Conservation (phyloP, 768 basidiomycete species). For the Baorangia bicolor region DNA sequence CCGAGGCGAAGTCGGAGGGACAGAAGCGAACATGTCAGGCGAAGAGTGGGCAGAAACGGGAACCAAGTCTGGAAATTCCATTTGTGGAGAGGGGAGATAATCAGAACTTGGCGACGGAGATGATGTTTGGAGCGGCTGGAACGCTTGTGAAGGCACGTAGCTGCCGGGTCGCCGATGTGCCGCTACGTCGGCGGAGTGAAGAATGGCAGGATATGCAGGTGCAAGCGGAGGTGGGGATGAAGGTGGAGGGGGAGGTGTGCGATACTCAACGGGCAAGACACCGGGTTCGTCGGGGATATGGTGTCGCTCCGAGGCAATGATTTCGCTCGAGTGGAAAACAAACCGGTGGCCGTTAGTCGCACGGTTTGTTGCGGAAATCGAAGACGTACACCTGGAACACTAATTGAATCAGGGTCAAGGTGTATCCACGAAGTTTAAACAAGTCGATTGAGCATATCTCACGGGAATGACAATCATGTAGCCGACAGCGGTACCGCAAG, state of each 20-base stretch:
- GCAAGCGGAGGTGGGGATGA: constrained; percentile 33
- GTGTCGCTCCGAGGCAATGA: constrained; percentile 59
- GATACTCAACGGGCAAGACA: constrained; percentile 46
- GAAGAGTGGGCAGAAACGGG: constrained; percentile 26
- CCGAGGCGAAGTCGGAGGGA: constrained; percentile 21
- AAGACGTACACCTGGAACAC: constrained; percentile 74
- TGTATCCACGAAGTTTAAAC: constrained; percentile 5
- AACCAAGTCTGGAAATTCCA: constrained; percentile 23
- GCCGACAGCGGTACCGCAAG: constrained; percentile 71
- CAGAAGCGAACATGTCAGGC: constrained; percentile 20
- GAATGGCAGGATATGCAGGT: constrained; percentile 29
- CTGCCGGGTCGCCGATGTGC: constrained; percentile 17
- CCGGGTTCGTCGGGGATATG: constrained; percentile 66
- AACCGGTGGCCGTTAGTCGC: constrained; percentile 84
- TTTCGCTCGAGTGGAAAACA: constrained; percentile 78
- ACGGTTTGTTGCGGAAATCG: constrained; percentile 63
- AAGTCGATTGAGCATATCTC: constrained; percentile 14
- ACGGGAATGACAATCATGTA: constrained; percentile 78
- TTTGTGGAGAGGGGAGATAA: constrained; percentile 24
- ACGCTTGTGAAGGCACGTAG: constrained; percentile 18
- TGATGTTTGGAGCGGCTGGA: constrained; percentile 22
- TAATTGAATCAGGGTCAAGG: constrained; percentile 24
- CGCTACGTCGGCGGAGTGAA: constrained; percentile 27
- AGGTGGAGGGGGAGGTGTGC: constrained; percentile 31
- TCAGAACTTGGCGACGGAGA: constrained; percentile 15